A percentile compares a stretch with the other conserved stretches of the same genome.
Conservation (phyloP, 805 yeast genomes). For the Yarrowia phangngaensis region DNA sequence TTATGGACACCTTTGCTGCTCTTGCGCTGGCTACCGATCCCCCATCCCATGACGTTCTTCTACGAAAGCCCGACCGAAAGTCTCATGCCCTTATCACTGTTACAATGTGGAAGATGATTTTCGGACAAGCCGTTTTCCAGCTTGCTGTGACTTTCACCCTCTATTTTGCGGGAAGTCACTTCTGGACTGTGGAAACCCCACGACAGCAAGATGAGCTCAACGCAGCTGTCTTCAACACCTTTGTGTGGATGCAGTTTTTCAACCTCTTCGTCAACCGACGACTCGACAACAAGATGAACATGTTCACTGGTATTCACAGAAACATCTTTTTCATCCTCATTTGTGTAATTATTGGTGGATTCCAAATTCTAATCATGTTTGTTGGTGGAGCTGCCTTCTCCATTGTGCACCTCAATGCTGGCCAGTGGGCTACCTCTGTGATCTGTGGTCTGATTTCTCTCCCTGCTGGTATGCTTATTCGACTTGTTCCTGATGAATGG, state of each 20-base stretch:
- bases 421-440: constrained; percentile 87
- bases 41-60: constrained; percentile 77
- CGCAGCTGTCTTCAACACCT: constrained; percentile 89
- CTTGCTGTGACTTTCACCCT: constrained; percentile 71
- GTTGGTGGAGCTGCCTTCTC: constrained; percentile 97
- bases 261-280: constrained; percentile 87
- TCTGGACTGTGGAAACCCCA: constrained; percentile 45
- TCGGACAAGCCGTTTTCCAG: constrained; percentile 81
- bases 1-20: constrained; percentile 98
- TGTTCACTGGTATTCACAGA: constrained; percentile 74
- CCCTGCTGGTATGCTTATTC: constrained; percentile 71
- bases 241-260: constrained; percentile 97
- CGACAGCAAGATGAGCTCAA: constrained; percentile 56
- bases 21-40: constrained; percentile 96
- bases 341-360: constrained; percentile 68
- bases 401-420: constrained; percentile 70
- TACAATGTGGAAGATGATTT: constrained; percentile 98
- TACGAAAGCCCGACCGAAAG: constrained; percentile 81
- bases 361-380: constrained; percentile 87
- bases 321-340: constrained; percentile 79
- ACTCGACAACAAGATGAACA: constrained; percentile 77
- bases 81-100: constrained; percentile 72
- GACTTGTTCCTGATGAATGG: constrained; percentile 73
- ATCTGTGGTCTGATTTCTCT: constrained; percentile 75
- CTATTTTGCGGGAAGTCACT: constrained; percentile 68